phyloP scores from a whole-genome alignment of 345 rosid species.

The sweet orange (Citrus sinensis) region DVS_A1.0 CM039164.1:21850501-21851000 shows the following conservation, averaged over 20 bases:
- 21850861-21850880: background rate
- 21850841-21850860: conserved; percentile 37
- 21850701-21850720: background rate
- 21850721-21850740: conserved; percentile 11
- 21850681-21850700: background rate
- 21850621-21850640: background rate
- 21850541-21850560: too few relatives aligned
- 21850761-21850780: conserved; percentile 85
- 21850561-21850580: background rate
- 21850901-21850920: background rate
- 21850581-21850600: background rate
- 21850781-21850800: conserved; percentile 67
- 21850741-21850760: conserved; percentile 7
- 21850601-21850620: background rate
- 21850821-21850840: conserved; percentile 67
- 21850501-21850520: background rate
- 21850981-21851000: background rate
- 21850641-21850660: background rate
- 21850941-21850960: background rate
- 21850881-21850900: background rate
- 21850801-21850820: conserved; percentile 65
- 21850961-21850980: background rate
- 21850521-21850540: too few relatives aligned
- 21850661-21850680: background rate
- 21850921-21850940: background rate